phyloP scores from a whole-genome alignment of 768 basidiomycete genomes.

The Cystobasidium tubakii region DNA sequence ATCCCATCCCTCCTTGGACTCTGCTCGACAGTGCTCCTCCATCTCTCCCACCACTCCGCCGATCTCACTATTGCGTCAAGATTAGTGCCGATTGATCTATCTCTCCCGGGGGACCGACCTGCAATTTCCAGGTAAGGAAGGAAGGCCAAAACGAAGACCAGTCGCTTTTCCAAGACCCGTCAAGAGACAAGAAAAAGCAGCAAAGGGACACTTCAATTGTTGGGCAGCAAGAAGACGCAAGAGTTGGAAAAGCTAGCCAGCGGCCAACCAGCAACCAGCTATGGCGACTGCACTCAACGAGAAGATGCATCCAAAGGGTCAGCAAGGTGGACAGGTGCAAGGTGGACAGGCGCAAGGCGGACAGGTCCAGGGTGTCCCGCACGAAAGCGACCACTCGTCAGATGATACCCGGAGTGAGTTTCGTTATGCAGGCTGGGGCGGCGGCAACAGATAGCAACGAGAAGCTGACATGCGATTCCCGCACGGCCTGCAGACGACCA shows the following conservation, averaged over 20 bases:
- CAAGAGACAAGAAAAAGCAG: not conserved
- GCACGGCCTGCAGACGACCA: constrained; percentile 10
- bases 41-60: not conserved
- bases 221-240: not conserved
- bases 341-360: not conserved
- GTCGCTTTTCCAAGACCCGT: no score
- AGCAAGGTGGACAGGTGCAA: not conserved
- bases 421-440: not conserved
- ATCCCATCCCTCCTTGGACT: no score
- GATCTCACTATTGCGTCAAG: no score
- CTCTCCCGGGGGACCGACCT: not conserved
- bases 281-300: not conserved
- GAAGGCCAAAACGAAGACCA: not conserved
- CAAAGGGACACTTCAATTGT: not conserved
- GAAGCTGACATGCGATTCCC: not conserved
- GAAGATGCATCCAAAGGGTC: constrained; percentile 3
- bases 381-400: constrained; percentile 11
- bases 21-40: not conserved
- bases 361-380: not conserved
- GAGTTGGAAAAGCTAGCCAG: not conserved
- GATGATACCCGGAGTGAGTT: constrained; percentile 26
- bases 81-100: no score
- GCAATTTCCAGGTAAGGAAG: not conserved
- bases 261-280: not conserved
- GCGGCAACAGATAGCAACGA: not conserved